Percentiles rank a stretch among this genome's conserved stretches.
Evolutionary conservation across 179 eudicot genomes (phyloP).

Genomic region (Vitellaria paradoxa): DNA sequence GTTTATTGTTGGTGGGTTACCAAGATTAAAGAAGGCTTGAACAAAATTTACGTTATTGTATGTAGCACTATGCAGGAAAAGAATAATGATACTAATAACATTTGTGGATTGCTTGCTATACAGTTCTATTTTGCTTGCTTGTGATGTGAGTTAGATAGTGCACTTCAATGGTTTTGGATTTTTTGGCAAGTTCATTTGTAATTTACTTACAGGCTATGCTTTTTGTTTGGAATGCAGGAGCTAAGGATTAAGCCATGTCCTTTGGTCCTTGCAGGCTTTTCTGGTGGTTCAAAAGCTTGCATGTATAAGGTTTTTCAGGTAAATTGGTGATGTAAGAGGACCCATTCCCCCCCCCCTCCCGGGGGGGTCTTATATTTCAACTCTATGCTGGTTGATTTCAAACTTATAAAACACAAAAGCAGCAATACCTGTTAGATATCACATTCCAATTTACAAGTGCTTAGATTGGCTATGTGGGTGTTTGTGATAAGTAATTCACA

Average conservation of each 20-base stretch:
- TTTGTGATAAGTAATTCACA: no score
- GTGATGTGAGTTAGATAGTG: neutral
- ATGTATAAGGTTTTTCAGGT: conserved; percentile 69
- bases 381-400: neutral
- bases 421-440: neutral
- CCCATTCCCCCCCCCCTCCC: neutral
- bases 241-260: conserved; percentile 49
- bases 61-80: neutral
- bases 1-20: neutral
- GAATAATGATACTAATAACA: neutral
- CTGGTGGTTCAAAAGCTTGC: conserved; percentile 68
- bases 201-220: neutral
- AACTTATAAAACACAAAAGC: neutral
- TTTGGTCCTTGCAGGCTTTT: conserved; percentile 44
- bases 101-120: conserved; percentile 1
- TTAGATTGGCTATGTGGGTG: no score
- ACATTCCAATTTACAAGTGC: neutral
- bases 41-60: neutral
- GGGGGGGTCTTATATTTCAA: neutral
- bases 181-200: neutral
- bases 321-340: conserved; percentile 3
- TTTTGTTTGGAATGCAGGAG: conserved; percentile 34
- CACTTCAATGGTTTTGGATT: neutral
- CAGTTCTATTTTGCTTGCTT: neutral
- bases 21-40: neutral